A percentile compares a stretch with the other conserved stretches of the same genome.
These are phyloP conservation scores for Kokia cookei DNA, from an alignment of 441 rosid species.

Conservation along the genomic window DNA sequence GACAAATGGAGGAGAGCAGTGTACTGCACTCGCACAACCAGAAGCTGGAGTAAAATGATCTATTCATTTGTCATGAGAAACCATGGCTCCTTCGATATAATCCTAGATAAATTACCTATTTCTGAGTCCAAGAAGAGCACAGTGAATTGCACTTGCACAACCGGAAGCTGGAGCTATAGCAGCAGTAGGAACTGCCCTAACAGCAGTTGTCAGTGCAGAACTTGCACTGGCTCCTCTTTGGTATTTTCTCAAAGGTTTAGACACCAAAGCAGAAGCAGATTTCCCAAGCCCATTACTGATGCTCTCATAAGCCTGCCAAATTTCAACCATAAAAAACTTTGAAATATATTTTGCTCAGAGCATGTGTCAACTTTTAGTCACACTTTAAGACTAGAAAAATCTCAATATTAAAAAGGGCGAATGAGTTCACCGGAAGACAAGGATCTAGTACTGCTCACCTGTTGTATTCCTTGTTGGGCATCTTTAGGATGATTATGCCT, in stretches of 20 bases:
- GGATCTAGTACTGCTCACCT: slow-evolving; percentile 41
- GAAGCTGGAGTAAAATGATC: not conserved
- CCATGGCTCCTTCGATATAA: not conserved
- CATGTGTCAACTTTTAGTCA: not conserved
- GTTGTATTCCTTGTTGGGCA: slow-evolving; percentile 87
- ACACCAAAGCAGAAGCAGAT: slow-evolving; percentile 87
- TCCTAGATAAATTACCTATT: slow-evolving; percentile 50
- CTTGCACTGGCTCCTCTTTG: slow-evolving; percentile 93
- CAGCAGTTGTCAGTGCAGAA: slow-evolving; percentile 78
- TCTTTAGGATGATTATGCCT: slow-evolving; percentile 82
- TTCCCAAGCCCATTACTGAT: slow-evolving; percentile 90
- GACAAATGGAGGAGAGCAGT: not conserved
- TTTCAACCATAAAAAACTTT: slow-evolving; percentile 6
- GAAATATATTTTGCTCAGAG: not conserved
- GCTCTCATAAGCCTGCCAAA: slow-evolving; percentile 74
- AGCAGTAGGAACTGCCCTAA: slow-evolving; percentile 90
- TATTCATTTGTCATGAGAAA: not conserved
- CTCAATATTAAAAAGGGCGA: not conserved
- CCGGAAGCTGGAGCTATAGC: slow-evolving; percentile 92
- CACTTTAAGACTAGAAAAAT: not conserved
- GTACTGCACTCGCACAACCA: not conserved
- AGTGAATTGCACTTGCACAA: slow-evolving; percentile 78
- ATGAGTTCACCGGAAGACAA: not conserved
- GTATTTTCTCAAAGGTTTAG: slow-evolving; percentile 65
- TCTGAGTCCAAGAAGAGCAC: slow-evolving; percentile 82